phyloP scores from a whole-genome alignment of 371 early-diverging fungal genomes.

The Haplosporangium sp. region DNA sequence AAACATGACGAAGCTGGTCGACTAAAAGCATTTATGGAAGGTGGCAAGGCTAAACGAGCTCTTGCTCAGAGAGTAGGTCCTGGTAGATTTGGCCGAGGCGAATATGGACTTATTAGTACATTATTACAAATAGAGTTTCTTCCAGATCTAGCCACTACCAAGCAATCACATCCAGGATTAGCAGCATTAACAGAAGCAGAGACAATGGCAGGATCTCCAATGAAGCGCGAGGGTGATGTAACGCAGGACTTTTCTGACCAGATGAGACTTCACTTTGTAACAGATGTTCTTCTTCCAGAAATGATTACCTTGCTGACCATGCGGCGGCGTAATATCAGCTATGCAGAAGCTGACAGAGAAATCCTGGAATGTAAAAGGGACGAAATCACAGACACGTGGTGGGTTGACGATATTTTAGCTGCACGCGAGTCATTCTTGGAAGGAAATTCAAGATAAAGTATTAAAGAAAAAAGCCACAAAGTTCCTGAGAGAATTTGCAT shows the following conservation, averaged over 20 bases:
- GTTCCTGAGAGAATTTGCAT: not conserved
- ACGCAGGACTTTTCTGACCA: slow-evolving; percentile 28
- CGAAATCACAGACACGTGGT: slow-evolving; percentile 26
- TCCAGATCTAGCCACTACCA: slow-evolving; percentile 34
- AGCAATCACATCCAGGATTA: not conserved
- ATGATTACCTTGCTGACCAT: slow-evolving; percentile 39
- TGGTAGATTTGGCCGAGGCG: slow-evolving; percentile 24
- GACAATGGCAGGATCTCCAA: slow-evolving; percentile 1
- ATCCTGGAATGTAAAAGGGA: slow-evolving; percentile 16
- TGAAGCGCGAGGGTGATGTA: slow-evolving; percentile 29
- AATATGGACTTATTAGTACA: slow-evolving; percentile 21
- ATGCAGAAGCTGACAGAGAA: slow-evolving; percentile 28
- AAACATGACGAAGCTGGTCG: slow-evolving; percentile 29
- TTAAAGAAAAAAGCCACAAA: not conserved
- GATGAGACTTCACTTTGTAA: slow-evolving; percentile 38
- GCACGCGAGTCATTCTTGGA: slow-evolving; percentile 50
- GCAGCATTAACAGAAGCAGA: not conserved
- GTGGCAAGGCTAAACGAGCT: slow-evolving; percentile 27
- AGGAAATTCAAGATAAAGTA: slow-evolving; percentile 10
- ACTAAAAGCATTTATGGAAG: slow-evolving; percentile 26
- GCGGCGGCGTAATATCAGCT: slow-evolving; percentile 12
- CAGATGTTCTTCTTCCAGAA: slow-evolving; percentile 44
- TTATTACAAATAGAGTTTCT: slow-evolving; percentile 44
- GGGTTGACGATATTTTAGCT: slow-evolving; percentile 45
- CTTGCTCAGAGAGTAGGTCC: slow-evolving; percentile 43